A percentile compares a stretch with the other conserved stretches of the same genome.
phyloP scores from a whole-genome alignment of 495 filamentous ascomycete genomes.

The Collariella sp. region DNA sequence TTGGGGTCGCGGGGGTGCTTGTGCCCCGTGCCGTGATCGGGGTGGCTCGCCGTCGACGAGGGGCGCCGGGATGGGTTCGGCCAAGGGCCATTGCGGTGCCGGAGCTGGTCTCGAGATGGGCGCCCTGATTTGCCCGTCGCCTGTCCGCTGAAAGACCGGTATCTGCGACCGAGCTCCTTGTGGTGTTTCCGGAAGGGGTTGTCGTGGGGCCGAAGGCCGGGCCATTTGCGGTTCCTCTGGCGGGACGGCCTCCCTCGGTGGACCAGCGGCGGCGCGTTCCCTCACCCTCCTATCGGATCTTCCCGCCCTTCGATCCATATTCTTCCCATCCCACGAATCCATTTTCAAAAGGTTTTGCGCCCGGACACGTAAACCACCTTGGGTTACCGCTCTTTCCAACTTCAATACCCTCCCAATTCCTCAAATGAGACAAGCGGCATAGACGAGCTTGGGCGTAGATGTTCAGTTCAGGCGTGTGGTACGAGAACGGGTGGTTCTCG shows the following conservation, averaged over 20 bases:
- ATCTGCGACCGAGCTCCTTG: constrained; percentile 28
- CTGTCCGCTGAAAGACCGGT: constrained; percentile 31
- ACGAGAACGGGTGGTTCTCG: constrained; percentile 9
- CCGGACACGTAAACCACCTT: constrained; percentile 16
- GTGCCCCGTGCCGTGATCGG: constrained; percentile 41
- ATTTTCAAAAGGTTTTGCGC: constrained; percentile 30
- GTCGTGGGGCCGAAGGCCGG: constrained; percentile 35
- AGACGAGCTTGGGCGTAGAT: constrained; percentile 14
- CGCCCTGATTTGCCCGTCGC: constrained; percentile 37
- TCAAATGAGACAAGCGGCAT: constrained; percentile 26
- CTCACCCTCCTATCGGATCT: constrained; percentile 43
- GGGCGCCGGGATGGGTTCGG: constrained; percentile 37
- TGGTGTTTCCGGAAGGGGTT: constrained; percentile 24
- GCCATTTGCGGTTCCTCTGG: constrained; percentile 42
- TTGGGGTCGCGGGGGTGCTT: constrained; percentile 59
- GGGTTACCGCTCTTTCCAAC: constrained; percentile 12
- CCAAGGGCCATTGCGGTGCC: constrained; percentile 47
- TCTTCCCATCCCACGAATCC: constrained; percentile 44
- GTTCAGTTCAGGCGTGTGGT: constrained; percentile 10
- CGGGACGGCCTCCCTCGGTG: constrained; percentile 17
- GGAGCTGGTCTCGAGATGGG: constrained; percentile 46
- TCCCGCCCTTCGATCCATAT: constrained; percentile 32
- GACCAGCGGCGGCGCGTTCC: constrained; percentile 32
- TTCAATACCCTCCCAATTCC: constrained; percentile 19
- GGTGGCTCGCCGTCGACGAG: constrained; percentile 33